Conservation (phyloP, 805 yeast genomes). For the Barnettozyma californica region DNA sequence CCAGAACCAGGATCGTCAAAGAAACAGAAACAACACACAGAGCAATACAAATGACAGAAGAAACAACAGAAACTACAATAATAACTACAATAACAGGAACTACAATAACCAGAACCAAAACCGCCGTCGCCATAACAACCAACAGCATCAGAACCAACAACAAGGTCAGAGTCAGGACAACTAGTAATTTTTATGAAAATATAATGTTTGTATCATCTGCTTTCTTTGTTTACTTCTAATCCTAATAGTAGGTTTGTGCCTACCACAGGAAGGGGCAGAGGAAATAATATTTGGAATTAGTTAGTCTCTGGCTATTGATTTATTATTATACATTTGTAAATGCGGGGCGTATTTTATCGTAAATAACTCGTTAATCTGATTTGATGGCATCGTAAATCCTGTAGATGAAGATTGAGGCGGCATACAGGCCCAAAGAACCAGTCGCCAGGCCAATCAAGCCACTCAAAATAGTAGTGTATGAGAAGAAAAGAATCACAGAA, state of each 20-base stretch:
- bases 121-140: conserved; percentile 8
- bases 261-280: too few relatives aligned
- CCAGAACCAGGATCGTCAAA: conserved; percentile 41
- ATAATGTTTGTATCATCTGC: conserved; percentile 5
- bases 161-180: conserved; percentile 5
- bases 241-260: too few relatives aligned
- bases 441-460: conserved; percentile 60
- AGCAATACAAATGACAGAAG: conserved; percentile 24
- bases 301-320: background rate
- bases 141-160: conserved; percentile 5
- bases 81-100: conserved; percentile 23
- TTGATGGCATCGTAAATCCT: conserved; percentile 55
- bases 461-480: conserved; percentile 64
- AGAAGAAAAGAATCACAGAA: conserved; percentile 61
- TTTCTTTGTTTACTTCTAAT: background rate
- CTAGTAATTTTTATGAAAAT: conserved; percentile 11
- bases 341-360: background rate
- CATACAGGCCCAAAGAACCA: conserved; percentile 68
- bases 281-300: background rate
- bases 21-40: conserved; percentile 38
- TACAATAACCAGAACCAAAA: conserved; percentile 16
- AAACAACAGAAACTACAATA: conserved; percentile 28
- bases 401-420: conserved; percentile 62
- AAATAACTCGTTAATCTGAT: conserved; percentile 34
- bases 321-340: background rate